Evolutionary conservation across 1,139 yeast species (phyloP), one percentile per base, ranked within the genome.

Genomic region (Nadsonia commutata): DNA sequence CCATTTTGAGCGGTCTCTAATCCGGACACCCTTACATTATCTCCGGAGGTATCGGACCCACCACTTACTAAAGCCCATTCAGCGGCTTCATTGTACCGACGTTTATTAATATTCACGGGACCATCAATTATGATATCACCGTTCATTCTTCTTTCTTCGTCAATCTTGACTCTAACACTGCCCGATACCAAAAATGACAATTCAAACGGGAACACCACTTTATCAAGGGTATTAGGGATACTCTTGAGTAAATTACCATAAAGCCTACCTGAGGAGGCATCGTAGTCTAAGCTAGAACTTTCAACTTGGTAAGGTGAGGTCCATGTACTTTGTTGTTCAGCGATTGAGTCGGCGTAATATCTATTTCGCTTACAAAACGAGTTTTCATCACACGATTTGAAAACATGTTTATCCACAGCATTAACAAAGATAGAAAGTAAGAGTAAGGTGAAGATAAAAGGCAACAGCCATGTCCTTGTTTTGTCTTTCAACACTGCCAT

Each of bases 341-440:
- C 49, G 16, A 80, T 69, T 42, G 68, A 61, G 16, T 58, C 55
- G 2, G 93, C 90, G 58, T 72, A 86, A 48, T 75, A 76, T 43
- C 93, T 65, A 55, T 90, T 85, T 56, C 98, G 70, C 42, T 71
- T 65, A 58, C 98, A 90, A 58, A 90, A 88, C 7, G 96, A 94
- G 18, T 88, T 74, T 53, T 82, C 79, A 9, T 68, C 76, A 63
- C 98, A 90, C 16, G 72, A 75, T 60, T 84, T 83, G 67, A 88
- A 83, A 46, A 27, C 33, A 9, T 13, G 3, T 13, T 9, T 27
- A 27, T 27, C 33, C 4, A 27, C 33, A 8, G 33, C 33, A 13
- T 27, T 9, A 9, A 9, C 13, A 7, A 27, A 27, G n/a, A 27
- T 9, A 9, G 33, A 16, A 27, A 27, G n/a, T 8, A 27, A 16